A percentile compares a stretch with the other conserved stretches of the same genome.
Evolutionary conservation across 148 eudicot species (phyloP).

Genomic region (Selenicereus undatus): DNA sequence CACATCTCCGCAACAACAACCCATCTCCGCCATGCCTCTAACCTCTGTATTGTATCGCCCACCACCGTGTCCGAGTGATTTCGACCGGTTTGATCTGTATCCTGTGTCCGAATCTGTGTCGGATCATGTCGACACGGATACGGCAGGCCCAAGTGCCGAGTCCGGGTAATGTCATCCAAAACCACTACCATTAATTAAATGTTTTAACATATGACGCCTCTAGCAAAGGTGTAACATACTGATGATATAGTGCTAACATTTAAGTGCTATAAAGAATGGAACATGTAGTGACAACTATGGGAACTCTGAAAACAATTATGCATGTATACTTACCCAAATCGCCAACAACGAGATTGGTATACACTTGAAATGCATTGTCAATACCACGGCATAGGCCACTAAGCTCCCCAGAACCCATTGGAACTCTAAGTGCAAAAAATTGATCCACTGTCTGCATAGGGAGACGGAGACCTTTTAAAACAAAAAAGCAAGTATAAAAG

Average conservation of each 20-base stretch:
- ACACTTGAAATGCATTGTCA: conserved; percentile 97
- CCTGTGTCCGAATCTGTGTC: too few relatives aligned
- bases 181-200: background rate
- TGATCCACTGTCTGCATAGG: conserved; percentile 92
- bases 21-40: too few relatives aligned
- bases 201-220: background rate
- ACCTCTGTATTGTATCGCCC: too few relatives aligned
- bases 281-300: background rate
- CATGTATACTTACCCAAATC: conserved; percentile 56
- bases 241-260: background rate
- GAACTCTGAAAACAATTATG: background rate
- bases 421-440: conserved; percentile 80
- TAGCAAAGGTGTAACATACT: background rate
- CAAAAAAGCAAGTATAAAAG: conserved; percentile 1
- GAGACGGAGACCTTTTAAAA: background rate
- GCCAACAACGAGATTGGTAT: conserved; percentile 57
- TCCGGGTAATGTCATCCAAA: background rate
- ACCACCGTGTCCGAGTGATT: too few relatives aligned
- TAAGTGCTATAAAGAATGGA: background rate
- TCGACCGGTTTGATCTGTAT: too few relatives aligned
- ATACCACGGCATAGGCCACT: conserved; percentile 85
- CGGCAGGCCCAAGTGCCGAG: too few relatives aligned
- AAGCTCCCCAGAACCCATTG: conserved; percentile 88
- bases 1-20: too few relatives aligned
- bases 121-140: too few relatives aligned